These are phyloP conservation scores for Debaryomycetaceae sp. DNA, from an alignment of 1,139 yeast genomes.

Conservation along the genomic window DNA sequence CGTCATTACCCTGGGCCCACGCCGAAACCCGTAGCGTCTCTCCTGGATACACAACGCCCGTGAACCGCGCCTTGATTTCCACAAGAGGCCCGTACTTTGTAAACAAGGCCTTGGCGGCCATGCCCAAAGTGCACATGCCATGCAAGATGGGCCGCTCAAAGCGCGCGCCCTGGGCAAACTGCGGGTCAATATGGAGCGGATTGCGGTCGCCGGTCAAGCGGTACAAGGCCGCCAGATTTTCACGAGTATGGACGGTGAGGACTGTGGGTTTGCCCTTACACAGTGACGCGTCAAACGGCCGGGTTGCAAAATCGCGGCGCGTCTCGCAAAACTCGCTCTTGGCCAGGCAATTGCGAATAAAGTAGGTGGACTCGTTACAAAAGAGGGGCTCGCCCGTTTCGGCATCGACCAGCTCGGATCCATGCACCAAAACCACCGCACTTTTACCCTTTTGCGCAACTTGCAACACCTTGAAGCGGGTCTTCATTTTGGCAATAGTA, in stretches of 20 bases:
- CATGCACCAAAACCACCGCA: conserved; percentile 61
- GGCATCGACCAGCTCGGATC: conserved; percentile 59
- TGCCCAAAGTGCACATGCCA: conserved; percentile 85
- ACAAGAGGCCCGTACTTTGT: conserved; percentile 75
- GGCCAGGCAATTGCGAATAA: conserved; percentile 76
- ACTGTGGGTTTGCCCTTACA: conserved; percentile 8
- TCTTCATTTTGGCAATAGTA: conserved; percentile 50
- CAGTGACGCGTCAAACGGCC: conserved; percentile 57
- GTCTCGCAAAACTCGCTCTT: conserved; percentile 39
- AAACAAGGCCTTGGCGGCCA: conserved; percentile 62
- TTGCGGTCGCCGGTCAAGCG: conserved; percentile 90
- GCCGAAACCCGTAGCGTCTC: conserved; percentile 75
- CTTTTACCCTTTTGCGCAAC: conserved; percentile 84
- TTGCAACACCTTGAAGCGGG: conserved; percentile 58
- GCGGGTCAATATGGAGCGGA: conserved; percentile 92
- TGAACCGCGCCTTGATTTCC: conserved; percentile 85
- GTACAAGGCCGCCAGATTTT: conserved; percentile 81
- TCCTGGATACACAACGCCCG: conserved; percentile 95
- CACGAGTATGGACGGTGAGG: conserved; percentile 43
- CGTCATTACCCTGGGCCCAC: conserved; percentile 60
- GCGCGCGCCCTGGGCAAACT: conserved; percentile 79
- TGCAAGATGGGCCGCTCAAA: conserved; percentile 85
- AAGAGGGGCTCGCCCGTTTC: conserved; percentile 62
- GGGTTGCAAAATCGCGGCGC: conserved; percentile 49
- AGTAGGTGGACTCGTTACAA: conserved; percentile 77